These are phyloP conservation scores for Vigna reflexopilosa DNA, from an alignment of 306 rosid genomes.

Conservation along the genomic window DNA sequence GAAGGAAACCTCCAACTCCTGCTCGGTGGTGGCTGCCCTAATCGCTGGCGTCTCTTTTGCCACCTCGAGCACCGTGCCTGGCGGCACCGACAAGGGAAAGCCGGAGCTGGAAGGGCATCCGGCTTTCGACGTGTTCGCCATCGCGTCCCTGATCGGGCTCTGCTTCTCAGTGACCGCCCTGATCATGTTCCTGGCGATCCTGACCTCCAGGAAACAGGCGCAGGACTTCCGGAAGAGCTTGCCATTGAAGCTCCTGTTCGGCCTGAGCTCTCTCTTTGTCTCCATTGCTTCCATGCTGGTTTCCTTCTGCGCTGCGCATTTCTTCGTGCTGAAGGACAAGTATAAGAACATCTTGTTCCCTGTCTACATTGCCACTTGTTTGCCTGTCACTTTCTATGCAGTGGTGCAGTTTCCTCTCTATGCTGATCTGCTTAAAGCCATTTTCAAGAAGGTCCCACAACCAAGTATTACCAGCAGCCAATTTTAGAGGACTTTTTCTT, in stretches of 20 bases:
- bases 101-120: slow-evolving; percentile 47
- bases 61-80: slow-evolving; percentile 43
- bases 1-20: slow-evolving; percentile 41
- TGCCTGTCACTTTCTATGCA: slow-evolving; percentile 54
- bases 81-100: slow-evolving; percentile 41
- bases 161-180: slow-evolving; percentile 59
- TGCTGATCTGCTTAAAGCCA: slow-evolving; percentile 54
- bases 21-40: slow-evolving; percentile 47
- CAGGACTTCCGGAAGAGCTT: slow-evolving; percentile 50
- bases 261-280: slow-evolving; percentile 56
- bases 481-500: background rate
- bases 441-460: slow-evolving; percentile 23
- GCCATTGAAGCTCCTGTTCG: slow-evolving; percentile 54
- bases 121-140: slow-evolving; percentile 48
- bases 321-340: slow-evolving; percentile 48
- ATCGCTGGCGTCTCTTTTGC: slow-evolving; percentile 52
- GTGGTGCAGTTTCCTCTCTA: slow-evolving; percentile 58
- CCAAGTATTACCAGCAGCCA: slow-evolving; percentile 13
- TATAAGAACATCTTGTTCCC: slow-evolving; percentile 41
- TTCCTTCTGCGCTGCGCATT: slow-evolving; percentile 61
- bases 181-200: slow-evolving; percentile 62
- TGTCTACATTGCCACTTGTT: slow-evolving; percentile 48
- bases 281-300: slow-evolving; percentile 55
- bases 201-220: slow-evolving; percentile 53
- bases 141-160: slow-evolving; percentile 51